Conservation (phyloP, 2,329 filamentous ascomycete species). For the Aspergillus spinulosporus region DNA sequence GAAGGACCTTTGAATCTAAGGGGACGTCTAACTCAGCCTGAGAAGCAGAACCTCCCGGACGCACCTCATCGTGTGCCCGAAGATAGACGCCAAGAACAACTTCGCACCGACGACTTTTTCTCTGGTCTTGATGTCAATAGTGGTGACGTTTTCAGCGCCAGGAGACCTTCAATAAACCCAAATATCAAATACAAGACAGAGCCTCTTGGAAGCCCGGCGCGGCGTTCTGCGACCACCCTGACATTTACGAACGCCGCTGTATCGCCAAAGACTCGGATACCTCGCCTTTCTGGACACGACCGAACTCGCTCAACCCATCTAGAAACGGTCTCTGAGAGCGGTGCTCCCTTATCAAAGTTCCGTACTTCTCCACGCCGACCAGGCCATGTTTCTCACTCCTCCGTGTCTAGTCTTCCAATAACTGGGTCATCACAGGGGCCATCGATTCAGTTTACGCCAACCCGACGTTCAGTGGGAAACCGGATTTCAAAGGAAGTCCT, state of each 20-base stretch:
- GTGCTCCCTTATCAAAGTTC: slow-evolving; percentile 65
- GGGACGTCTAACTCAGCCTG: slow-evolving; percentile 72
- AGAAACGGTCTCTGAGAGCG: slow-evolving; percentile 91
- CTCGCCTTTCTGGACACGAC: slow-evolving; percentile 72
- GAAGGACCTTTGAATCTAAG: slow-evolving; percentile 79
- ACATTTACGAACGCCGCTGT: slow-evolving; percentile 84
- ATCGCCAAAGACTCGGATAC: slow-evolving; percentile 66
- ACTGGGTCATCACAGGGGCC: slow-evolving; percentile 61
- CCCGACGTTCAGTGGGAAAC: slow-evolving; percentile 58
- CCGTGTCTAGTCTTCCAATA: slow-evolving; percentile 63
- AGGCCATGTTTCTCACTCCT: slow-evolving; percentile 68
- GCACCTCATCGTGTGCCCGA: slow-evolving; percentile 35
- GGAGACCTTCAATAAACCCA: slow-evolving; percentile 80
- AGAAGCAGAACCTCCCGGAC: slow-evolving; percentile 48
- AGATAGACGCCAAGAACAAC: slow-evolving; percentile 21
- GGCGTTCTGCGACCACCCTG: slow-evolving; percentile 74
- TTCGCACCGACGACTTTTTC: slow-evolving; percentile 71
- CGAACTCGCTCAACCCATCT: slow-evolving; percentile 69
- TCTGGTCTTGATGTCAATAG: slow-evolving; percentile 83
- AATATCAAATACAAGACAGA: slow-evolving; percentile 85
- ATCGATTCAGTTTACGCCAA: slow-evolving; percentile 60
- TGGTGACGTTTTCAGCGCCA: slow-evolving; percentile 75
- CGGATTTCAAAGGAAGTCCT: slow-evolving; percentile 39
- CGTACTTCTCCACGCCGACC: slow-evolving; percentile 67
- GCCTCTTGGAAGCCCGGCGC: slow-evolving; percentile 66